Evolutionary conservation across 768 basidiomycete species (phyloP).

Genomic region (Rhizopogon salebrosus): DNA sequence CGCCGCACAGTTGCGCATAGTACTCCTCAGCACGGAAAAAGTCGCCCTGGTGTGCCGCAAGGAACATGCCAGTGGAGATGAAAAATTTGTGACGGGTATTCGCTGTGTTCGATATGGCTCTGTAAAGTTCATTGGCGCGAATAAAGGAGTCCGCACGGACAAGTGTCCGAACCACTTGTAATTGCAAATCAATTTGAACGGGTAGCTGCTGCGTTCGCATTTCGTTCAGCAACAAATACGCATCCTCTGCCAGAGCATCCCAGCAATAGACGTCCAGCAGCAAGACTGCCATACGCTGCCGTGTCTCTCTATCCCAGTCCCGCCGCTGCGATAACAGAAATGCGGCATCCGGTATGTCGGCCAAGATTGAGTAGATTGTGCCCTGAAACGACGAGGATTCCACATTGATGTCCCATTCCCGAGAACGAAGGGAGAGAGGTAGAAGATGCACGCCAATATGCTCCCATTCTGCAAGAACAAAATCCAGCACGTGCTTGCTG

Average conservation of each 20-base stretch:
- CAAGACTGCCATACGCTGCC: conserved; percentile 30
- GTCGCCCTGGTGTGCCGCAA: conserved; percentile 52
- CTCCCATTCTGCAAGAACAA: conserved; percentile 36
- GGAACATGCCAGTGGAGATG: conserved; percentile 42
- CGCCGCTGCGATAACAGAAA: conserved; percentile 15
- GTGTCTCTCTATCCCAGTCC: conserved; percentile 22
- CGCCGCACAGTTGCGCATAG: conserved; percentile 32
- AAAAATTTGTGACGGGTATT: conserved; percentile 18
- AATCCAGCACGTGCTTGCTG: conserved; percentile 29
- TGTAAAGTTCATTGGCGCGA: conserved; percentile 41
- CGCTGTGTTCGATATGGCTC: conserved; percentile 21
- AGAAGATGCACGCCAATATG: conserved; percentile 13
- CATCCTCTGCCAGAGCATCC: conserved; percentile 28
- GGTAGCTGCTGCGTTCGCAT: conserved; percentile 33
- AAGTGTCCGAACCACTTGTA: conserved; percentile 38
- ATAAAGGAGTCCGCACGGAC: conserved; percentile 33
- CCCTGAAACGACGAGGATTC: conserved; percentile 23
- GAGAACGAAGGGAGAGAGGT: background rate
- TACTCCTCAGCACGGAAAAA: conserved; percentile 35
- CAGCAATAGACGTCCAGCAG: conserved; percentile 37
- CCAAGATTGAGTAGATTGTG: conserved; percentile 21
- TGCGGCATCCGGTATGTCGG: conserved; percentile 29
- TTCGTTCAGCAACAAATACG: conserved; percentile 34
- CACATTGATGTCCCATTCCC: background rate
- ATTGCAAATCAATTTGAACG: conserved; percentile 23